Base-by-base conservation (phyloP, 306 rosid genomes). In the Castanea crenata region DNA sequence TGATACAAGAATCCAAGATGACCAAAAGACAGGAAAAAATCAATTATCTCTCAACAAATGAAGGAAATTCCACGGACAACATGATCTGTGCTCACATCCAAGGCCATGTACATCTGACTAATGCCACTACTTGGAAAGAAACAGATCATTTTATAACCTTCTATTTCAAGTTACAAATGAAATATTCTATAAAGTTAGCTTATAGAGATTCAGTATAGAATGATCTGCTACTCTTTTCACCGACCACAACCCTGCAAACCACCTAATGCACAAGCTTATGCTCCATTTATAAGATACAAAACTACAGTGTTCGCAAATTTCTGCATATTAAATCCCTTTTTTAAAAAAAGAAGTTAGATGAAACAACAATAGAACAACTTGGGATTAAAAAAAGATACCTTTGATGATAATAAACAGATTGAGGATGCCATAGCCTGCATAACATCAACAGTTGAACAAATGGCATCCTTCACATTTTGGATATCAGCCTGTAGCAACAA, bases 371-470 rank as follows among this genome's bases (percentile, higher is more conserved):
- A n/a, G 72, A 34, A 58, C 52, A 65, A 23, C 19, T 31, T 58
- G 11, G 54, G 13, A 31, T 18, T 1, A 15, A 35, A 78, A 67
- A 54, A 12, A 44, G 64, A 75, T 71, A 91, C 99, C 98, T 93
- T 91, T 4, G 96, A 90, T 71, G 72, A 85, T 85, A 91, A 77
- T 31, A 85, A 77, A 85, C 91, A 79, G 74, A 91, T 86, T 49
- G 99, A 96, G 65, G 99, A 90, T 11, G 90, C 92, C 96, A 96
- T 93, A 32, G 96, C 96, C 80, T 88, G 98, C 97, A 93, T 91
- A 80, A 91, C 94, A 85, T 93, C 99, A 88, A 96, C 84, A 75
- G 99, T 98, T 15, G 98, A 90, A 75, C 89, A 86, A 61, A 96
- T 91, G 46, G 99, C 94, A 11, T 93, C 98, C 87, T 93, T 90